These are phyloP conservation scores for Arthrobotrys conoides DNA, from an alignment of 2,329 filamentous ascomycete species.

Conservation along the genomic window DNA sequence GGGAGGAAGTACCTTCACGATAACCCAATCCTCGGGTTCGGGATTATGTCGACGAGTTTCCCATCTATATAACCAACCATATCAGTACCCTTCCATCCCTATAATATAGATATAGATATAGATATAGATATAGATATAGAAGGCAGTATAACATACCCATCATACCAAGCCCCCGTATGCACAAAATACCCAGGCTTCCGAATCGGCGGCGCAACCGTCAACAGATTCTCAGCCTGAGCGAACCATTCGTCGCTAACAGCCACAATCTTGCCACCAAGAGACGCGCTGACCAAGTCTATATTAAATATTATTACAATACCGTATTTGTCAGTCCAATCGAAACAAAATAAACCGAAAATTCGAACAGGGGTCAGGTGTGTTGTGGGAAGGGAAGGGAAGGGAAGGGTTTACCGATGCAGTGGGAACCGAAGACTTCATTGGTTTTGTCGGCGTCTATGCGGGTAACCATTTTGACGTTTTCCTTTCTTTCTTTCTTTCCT, in stretches of 20 bases:
- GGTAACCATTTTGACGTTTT: constrained; percentile 21
- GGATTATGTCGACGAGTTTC: constrained; percentile 78
- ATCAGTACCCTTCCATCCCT: constrained; percentile 19
- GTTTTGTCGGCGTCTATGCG: constrained; percentile 62
- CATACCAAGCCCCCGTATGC: constrained; percentile 78
- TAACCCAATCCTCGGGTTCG: constrained; percentile 77
- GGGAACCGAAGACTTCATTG: constrained; percentile 62
- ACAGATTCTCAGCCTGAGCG: constrained; percentile 75
- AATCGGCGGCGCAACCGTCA: constrained; percentile 76
- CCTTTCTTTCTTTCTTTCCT: neutral
- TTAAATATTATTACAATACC: constrained; percentile 15
- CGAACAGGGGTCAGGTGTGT: neutral
- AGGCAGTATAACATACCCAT: constrained; percentile 71
- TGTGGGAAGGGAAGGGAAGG: neutral
- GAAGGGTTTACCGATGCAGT: constrained; percentile 62
- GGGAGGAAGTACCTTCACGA: constrained; percentile 68
- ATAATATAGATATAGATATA: neutral
- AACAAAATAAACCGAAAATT: no score
- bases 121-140: neutral
- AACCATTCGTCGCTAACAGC: constrained; percentile 80
- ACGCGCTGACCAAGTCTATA: constrained; percentile 74
- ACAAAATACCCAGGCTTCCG: constrained; percentile 78
- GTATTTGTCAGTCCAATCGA: constrained; percentile 34
- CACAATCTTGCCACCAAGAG: constrained; percentile 76
- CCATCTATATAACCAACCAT: constrained; percentile 51